Evolutionary conservation across 495 filamentous ascomycete genomes (phyloP).

Genomic region (Lepraria neglecta): DNA sequence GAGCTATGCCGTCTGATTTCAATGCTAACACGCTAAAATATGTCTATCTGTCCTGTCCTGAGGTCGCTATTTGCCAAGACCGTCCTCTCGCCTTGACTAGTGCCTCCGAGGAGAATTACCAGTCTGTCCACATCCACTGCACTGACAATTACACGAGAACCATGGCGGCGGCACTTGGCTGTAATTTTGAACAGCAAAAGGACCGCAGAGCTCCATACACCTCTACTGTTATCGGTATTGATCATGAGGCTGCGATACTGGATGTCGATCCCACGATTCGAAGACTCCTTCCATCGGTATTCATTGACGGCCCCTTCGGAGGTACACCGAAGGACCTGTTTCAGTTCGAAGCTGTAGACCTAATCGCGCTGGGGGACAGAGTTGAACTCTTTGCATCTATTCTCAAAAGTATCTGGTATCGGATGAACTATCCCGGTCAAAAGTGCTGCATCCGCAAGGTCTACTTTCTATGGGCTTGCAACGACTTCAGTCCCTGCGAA

Average conservation of each 20-base stretch:
- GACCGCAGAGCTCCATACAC: slow-evolving; percentile 35
- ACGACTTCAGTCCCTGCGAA: slow-evolving; percentile 72
- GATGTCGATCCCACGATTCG: slow-evolving; percentile 63
- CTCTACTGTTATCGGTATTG: slow-evolving; percentile 54
- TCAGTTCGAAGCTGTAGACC: slow-evolving; percentile 65
- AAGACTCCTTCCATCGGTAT: slow-evolving; percentile 63
- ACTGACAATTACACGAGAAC: slow-evolving; percentile 62
- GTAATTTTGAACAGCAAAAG: slow-evolving; percentile 48
- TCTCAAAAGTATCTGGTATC: slow-evolving; percentile 78
- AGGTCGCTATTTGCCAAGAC: slow-evolving; percentile 73
- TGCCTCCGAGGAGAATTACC: slow-evolving; percentile 75
- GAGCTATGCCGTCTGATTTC: not conserved
- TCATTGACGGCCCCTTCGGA: slow-evolving; percentile 75
- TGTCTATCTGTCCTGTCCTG: slow-evolving; percentile 76
- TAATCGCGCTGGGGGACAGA: slow-evolving; percentile 66
- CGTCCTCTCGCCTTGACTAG: slow-evolving; percentile 75
- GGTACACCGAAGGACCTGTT: slow-evolving; percentile 69
- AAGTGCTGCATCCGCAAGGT: slow-evolving; percentile 69
- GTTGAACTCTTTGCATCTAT: slow-evolving; percentile 72
- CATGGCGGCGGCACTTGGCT: slow-evolving; percentile 60
- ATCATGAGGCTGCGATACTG: slow-evolving; percentile 45
- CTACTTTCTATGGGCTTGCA: slow-evolving; percentile 82
- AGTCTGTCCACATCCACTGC: slow-evolving; percentile 71
- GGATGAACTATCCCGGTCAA: slow-evolving; percentile 74
- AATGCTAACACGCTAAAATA: slow-evolving; percentile 39